Evolutionary conservation across 2,329 filamentous ascomycete species (phyloP), one percentile per base, ranked within the genome.

Genomic region (Trichoderma koningii): DNA sequence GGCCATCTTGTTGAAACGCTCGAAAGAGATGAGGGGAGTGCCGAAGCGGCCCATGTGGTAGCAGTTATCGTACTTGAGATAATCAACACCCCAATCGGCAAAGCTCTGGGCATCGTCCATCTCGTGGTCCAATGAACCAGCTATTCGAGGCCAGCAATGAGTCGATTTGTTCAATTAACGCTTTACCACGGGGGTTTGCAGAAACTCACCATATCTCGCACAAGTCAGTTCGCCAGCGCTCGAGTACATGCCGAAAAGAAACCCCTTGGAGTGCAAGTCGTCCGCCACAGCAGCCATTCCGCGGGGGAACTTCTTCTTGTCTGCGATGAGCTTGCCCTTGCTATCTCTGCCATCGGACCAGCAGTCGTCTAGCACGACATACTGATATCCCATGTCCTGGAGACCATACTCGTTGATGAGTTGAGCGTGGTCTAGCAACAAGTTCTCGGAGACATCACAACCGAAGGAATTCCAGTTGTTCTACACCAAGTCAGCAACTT

Each of bases 11-110:
- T 64, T 64, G 21, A 59, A 64, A 14, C 64, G 64, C 47, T 66
- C 44, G 15, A 66, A 66, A 4, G 64, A 66, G 14, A 66, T 66
- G 12, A 62, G 56, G 14, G 56, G 64, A 17, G 56, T 63, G 41
- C 64, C 64, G 47, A 62, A 55, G 17, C 57, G 64, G 19, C 64
- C 64, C 56, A 62, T 63, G 50, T 66, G 56, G 57, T 62, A 66
- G 69, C 81, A 83, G 68, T 82, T 82, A 67, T 84, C 81, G 66
- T 83, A 83, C 73, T 84, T 84, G 41, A 84, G 73, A 56, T 83
- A 83, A 69, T 83, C 81, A 55, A 84, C 76, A 1, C 80, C 81
- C 82, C 82, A 85, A 12, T 77, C 75, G 0, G 82, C 81, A 68
- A 83, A 86, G 0, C 79, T 79, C 66, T 80, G 69, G 0, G 84